Evolutionary conservation across 2,329 filamentous ascomycete genomes (phyloP).

Genomic region (Aspergillaceae sp.): DNA sequence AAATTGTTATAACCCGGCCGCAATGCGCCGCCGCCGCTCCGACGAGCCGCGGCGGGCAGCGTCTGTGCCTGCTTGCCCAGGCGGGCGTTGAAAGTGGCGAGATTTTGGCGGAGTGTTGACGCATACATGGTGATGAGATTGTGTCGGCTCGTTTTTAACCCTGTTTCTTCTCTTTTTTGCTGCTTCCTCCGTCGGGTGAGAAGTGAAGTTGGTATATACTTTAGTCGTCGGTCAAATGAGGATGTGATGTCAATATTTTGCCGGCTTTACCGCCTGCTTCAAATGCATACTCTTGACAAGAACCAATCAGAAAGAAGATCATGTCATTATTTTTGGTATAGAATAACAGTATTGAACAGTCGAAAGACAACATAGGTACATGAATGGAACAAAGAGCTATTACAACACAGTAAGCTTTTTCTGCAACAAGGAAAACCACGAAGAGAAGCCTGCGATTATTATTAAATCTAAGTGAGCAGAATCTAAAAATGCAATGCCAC

Average conservation of each 20-base stretch:
- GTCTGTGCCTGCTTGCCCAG: background rate
- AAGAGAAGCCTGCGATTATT: slow-evolving; percentile 9
- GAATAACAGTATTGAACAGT: too few relatives aligned
- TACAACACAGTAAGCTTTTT: background rate
- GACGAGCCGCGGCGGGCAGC: background rate
- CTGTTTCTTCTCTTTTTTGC: background rate
- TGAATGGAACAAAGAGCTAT: background rate
- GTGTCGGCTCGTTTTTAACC: background rate
- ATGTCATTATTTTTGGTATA: too few relatives aligned
- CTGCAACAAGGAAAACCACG: background rate
- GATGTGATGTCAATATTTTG: slow-evolving; percentile 15
- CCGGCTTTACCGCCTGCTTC: slow-evolving; percentile 9
- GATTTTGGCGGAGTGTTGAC: background rate
- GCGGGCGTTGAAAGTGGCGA: background rate
- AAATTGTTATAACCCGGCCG: too few relatives aligned
- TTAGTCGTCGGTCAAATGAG: background rate
- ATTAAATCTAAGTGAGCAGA: slow-evolving; percentile 15
- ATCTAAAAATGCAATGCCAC: slow-evolving; percentile 13
- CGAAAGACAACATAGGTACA: background rate
- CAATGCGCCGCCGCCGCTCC: background rate
- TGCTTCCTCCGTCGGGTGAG: background rate
- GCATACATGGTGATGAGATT: slow-evolving; percentile 6
- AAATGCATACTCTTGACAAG: too few relatives aligned
- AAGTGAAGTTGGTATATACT: background rate
- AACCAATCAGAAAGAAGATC: too few relatives aligned